Percentiles rank a stretch among this genome's conserved stretches.
phyloP scores from a whole-genome alignment of 202 grass and related monocot species.

The Brachypodium distachyon region DNA sequence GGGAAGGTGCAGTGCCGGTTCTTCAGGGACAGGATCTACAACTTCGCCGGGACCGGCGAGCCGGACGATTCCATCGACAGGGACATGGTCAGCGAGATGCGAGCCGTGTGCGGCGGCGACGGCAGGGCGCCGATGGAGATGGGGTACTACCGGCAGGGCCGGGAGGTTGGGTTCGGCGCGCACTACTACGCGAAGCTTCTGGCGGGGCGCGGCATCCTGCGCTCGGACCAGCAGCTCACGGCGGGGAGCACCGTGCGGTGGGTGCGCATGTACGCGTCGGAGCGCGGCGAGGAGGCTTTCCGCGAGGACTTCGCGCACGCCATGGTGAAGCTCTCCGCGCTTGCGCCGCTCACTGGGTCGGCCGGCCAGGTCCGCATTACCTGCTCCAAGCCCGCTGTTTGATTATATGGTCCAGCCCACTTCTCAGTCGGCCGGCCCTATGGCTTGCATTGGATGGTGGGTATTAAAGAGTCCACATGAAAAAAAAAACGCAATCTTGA shows the following conservation, averaged over 20 bases:
- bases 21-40: slow-evolving; percentile 43
- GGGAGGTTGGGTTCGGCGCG: slow-evolving; percentile 46
- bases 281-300: slow-evolving; percentile 25
- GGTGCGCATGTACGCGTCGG: slow-evolving; percentile 41
- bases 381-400: slow-evolving; percentile 16
- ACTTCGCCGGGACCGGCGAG: slow-evolving; percentile 31
- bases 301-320: slow-evolving; percentile 50
- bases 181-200: slow-evolving; percentile 48
- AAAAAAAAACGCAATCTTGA: too few relatives aligned
- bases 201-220: slow-evolving; percentile 38
- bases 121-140: slow-evolving; percentile 30
- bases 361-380: slow-evolving; percentile 25
- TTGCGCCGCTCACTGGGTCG: slow-evolving; percentile 28
- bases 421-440: too few relatives aligned
- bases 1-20: slow-evolving; percentile 53
- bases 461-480: too few relatives aligned
- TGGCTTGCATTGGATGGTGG: too few relatives aligned
- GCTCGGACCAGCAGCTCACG: slow-evolving; percentile 61
- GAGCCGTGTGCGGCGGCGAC: slow-evolving; percentile 18
- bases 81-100: slow-evolving; percentile 56
- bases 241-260: slow-evolving; percentile 53
- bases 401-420: too few relatives aligned
- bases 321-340: slow-evolving; percentile 48
- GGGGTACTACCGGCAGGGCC: slow-evolving; percentile 44
- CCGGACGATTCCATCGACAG: slow-evolving; percentile 38